These are phyloP conservation scores for Botryobasidium botryosum DNA, from an alignment of 768 basidiomycete genomes.

Conservation along the genomic window DNA sequence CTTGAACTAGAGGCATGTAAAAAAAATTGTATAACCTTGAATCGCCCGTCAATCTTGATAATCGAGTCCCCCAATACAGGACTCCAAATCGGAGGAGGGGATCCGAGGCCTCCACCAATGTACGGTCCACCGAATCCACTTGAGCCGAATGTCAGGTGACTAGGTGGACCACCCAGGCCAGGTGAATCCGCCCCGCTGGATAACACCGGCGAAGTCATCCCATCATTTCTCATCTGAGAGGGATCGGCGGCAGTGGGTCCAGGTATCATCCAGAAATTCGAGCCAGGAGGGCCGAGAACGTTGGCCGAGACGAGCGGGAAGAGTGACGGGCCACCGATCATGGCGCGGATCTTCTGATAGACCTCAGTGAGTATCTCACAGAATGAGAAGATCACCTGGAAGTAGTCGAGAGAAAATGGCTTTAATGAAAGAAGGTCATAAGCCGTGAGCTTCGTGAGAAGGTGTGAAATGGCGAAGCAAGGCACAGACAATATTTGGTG, in stretches of 20 bases:
- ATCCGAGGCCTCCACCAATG: conserved; percentile 1
- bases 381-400: conserved; percentile 73
- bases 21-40: conserved; percentile 42
- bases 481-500: conserved; percentile 51
- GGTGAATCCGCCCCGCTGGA: conserved; percentile 5
- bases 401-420: conserved; percentile 85
- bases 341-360: conserved; percentile 71
- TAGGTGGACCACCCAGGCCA: background rate
- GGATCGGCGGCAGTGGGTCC: background rate
- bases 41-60: conserved; percentile 62
- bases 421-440: conserved; percentile 18
- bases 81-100: conserved; percentile 11
- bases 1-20: no score
- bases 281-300: background rate
- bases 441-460: background rate
- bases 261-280: background rate
- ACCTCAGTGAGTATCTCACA: conserved; percentile 80
- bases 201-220: background rate
- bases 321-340: conserved; percentile 42
- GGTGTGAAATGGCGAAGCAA: background rate
- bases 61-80: conserved; percentile 41
- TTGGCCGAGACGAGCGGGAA: no score
- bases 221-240: conserved; percentile 1
- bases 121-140: background rate
- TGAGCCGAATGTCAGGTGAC: background rate